These are phyloP conservation scores for Neopestalotiopsis rosae DNA, from an alignment of 2,329 filamentous ascomycete genomes.

Conservation along the genomic window DNA sequence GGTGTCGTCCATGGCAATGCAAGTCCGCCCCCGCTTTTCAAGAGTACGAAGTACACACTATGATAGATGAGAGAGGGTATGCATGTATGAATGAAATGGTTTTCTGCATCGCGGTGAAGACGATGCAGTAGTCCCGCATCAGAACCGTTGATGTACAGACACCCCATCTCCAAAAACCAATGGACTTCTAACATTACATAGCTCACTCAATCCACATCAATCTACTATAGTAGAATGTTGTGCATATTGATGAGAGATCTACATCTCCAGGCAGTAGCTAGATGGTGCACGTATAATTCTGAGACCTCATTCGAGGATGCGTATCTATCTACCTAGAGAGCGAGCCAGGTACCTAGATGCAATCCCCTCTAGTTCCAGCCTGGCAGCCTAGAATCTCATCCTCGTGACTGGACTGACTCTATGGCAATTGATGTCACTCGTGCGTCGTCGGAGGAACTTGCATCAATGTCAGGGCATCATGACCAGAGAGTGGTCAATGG, in stretches of 20 bases:
- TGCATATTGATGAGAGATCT: background rate
- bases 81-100: background rate
- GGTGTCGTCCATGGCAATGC: background rate
- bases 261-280: background rate
- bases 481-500: background rate
- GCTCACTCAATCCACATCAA: background rate
- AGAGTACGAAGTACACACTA: background rate
- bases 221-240: background rate
- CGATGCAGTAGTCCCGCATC: conserved; percentile 7
- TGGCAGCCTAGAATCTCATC: conserved; percentile 12
- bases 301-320: background rate
- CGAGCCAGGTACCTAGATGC: background rate
- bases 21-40: background rate
- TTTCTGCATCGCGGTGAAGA: background rate
- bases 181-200: background rate
- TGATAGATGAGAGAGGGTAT: background rate
- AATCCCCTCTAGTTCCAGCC: background rate
- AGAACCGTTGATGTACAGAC: background rate
- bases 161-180: background rate
- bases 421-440: conserved; percentile 14
- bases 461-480: conserved; percentile 10
- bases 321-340: too few species aligned
- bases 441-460: background rate
- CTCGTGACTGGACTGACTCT: conserved; percentile 15
- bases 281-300: background rate